These are phyloP conservation scores for Ogataea nitratoaversa DNA, from an alignment of 805 yeast species.

Conservation along the genomic window DNA sequence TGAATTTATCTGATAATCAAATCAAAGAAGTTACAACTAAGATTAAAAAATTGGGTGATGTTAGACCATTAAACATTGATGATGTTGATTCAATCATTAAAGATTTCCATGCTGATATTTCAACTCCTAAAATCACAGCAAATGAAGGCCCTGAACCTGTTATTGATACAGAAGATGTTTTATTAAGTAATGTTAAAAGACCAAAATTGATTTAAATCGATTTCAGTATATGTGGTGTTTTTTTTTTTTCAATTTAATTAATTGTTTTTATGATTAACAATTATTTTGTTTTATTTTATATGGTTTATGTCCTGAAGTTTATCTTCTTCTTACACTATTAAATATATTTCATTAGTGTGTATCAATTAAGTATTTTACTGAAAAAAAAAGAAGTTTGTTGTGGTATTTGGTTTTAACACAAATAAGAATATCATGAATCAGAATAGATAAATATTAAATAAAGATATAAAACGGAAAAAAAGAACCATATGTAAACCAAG, in stretches of 20 bases:
- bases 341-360: no score
- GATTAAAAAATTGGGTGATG: slow-evolving; percentile 92
- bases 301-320: no score
- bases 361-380: no score
- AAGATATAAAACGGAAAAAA: not conserved
- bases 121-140: slow-evolving; percentile 47
- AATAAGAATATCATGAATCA: not conserved
- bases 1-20: slow-evolving; percentile 86
- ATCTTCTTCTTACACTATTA: no score
- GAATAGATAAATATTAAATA: not conserved
- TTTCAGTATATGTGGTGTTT: not conserved
- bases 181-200: slow-evolving; percentile 30
- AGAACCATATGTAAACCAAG: not conserved
- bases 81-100: slow-evolving; percentile 96
- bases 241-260: not conserved
- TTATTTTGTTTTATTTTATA: no score
- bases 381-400: no score
- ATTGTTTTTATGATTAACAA: no score
- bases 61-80: slow-evolving; percentile 89
- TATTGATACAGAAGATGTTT: slow-evolving; percentile 24
- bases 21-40: slow-evolving; percentile 91
- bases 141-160: slow-evolving; percentile 27
- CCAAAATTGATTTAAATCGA: slow-evolving; percentile 28
- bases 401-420: not conserved
- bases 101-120: slow-evolving; percentile 71